A percentile compares a stretch with the other conserved stretches of the same genome.
Conservation (phyloP, 2,329 filamentous ascomycete genomes). For the Colletotrichum echinochloae region DNA sequence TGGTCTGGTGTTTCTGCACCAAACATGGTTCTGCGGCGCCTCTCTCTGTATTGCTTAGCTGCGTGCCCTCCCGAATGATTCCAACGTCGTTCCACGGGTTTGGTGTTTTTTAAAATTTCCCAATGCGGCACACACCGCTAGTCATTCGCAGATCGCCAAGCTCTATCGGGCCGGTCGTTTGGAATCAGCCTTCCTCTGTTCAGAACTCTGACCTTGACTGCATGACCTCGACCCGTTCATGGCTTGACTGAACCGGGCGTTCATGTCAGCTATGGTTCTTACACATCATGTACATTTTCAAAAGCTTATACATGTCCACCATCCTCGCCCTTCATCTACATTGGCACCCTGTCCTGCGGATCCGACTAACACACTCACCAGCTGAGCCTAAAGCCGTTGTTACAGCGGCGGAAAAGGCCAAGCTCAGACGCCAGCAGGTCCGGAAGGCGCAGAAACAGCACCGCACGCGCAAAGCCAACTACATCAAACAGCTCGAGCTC, state of each 20-base stretch:
- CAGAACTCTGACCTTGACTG: not conserved
- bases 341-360: too few relatives aligned
- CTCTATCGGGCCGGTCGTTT: constrained; percentile 24
- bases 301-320: not conserved
- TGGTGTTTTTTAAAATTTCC: not conserved
- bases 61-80: constrained; percentile 16
- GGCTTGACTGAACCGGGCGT: not conserved
- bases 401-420: constrained; percentile 50
- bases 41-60: not conserved
- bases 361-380: not conserved
- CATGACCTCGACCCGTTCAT: not conserved
- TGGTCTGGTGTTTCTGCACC: not conserved
- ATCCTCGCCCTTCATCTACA: not conserved
- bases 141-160: constrained; percentile 9
- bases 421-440: constrained; percentile 63
- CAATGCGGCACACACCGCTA: constrained; percentile 32
- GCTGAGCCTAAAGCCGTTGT: constrained; percentile 6
- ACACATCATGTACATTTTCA: not conserved
- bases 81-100: constrained; percentile 6
- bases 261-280: not conserved
- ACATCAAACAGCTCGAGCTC: constrained; percentile 65
- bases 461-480: constrained; percentile 67
- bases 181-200: constrained; percentile 29
- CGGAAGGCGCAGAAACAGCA: constrained; percentile 66
- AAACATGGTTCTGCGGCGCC: too few relatives aligned